A percentile compares a stretch with the other conserved stretches of the same genome.
These are phyloP conservation scores for Tylopilus intermedius DNA, from an alignment of 768 basidiomycete genomes.

Conservation along the genomic window DNA sequence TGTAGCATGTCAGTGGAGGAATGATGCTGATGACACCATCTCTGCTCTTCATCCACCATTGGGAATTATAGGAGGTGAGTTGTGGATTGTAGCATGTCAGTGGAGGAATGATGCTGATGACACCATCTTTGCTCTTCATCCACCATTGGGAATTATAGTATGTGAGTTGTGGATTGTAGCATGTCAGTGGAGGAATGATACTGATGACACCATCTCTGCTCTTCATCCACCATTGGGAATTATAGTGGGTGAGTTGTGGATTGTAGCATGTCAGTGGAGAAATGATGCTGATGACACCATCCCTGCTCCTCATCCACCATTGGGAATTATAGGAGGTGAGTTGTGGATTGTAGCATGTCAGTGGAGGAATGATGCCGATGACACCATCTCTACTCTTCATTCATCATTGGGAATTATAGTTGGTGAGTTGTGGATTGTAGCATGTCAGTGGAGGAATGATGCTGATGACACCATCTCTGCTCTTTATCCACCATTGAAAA, in stretches of 20 bases:
- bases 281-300: neutral
- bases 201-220: too few relatives aligned
- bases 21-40: neutral
- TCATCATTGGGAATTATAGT: neutral
- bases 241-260: neutral
- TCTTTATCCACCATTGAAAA: too few relatives aligned
- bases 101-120: too few relatives aligned
- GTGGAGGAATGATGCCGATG: neutral
- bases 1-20: neutral
- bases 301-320: too few relatives aligned
- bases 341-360: neutral
- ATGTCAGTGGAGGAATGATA: too few relatives aligned
- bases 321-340: neutral
- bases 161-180: too few relatives aligned
- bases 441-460: too few relatives aligned
- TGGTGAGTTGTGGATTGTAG: too few relatives aligned
- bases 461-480: too few relatives aligned
- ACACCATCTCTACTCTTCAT: neutral
- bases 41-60: neutral
- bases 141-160: too few relatives aligned
- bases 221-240: neutral
- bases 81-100: too few relatives aligned
- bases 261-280: neutral
- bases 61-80: neutral
- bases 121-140: too few relatives aligned